Evolutionary conservation across 2,329 filamentous ascomycete genomes (phyloP).

Genomic region (Rutstroemia sydowiana): DNA sequence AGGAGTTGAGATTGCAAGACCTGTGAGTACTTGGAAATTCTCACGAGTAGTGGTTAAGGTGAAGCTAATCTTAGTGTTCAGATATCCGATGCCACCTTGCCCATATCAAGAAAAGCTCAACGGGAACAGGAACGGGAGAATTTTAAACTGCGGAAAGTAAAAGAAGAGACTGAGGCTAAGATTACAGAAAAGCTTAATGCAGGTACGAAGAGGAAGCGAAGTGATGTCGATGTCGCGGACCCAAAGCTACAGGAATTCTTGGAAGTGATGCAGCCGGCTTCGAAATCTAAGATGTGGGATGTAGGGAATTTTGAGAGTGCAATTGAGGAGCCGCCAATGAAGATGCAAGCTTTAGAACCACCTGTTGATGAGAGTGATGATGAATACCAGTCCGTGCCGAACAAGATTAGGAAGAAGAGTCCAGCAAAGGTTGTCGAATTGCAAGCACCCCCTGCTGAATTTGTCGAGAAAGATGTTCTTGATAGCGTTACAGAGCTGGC

Average conservation of each 20-base stretch:
- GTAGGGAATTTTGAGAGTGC: slow-evolving; percentile 40
- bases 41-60: neutral
- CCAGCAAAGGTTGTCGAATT: slow-evolving; percentile 11
- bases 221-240: slow-evolving; percentile 53
- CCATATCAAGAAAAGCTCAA: slow-evolving; percentile 33
- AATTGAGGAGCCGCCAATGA: slow-evolving; percentile 34
- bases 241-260: slow-evolving; percentile 82
- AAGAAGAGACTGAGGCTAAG: slow-evolving; percentile 17
- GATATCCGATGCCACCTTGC: slow-evolving; percentile 32
- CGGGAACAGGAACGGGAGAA: slow-evolving; percentile 29
- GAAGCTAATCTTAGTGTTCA: slow-evolving; percentile 6
- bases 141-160: slow-evolving; percentile 16
- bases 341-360: slow-evolving; percentile 36
- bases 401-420: slow-evolving; percentile 38
- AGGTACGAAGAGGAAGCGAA: slow-evolving; percentile 58
- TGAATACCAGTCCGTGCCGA: slow-evolving; percentile 63
- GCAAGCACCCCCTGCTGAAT: neutral
- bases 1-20: slow-evolving; percentile 76
- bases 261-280: slow-evolving; percentile 66
- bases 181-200: slow-evolving; percentile 33
- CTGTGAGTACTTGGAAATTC: slow-evolving; percentile 46
- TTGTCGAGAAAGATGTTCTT: slow-evolving; percentile 5
- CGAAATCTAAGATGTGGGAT: slow-evolving; percentile 56
- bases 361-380: slow-evolving; percentile 59
- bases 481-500: slow-evolving; percentile 19